These are phyloP conservation scores for Prunus dulcis DNA, from an alignment of 306 rosid genomes.

Conservation along the genomic window DNA sequence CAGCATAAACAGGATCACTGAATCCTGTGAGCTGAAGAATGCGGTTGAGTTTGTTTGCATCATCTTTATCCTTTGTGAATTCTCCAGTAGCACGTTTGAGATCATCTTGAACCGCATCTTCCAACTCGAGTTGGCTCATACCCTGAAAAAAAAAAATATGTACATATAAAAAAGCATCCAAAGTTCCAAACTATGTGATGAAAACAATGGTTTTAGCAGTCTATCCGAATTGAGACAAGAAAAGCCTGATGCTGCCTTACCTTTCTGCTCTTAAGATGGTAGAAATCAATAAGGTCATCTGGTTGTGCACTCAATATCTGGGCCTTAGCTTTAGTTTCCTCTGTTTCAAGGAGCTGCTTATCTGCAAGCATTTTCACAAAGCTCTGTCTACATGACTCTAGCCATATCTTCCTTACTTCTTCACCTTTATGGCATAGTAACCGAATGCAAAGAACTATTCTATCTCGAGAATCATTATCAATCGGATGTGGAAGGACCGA, in stretches of 20 bases:
- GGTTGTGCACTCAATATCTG: slow-evolving; percentile 91
- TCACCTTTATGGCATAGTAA: slow-evolving; percentile 75
- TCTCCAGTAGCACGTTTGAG: slow-evolving; percentile 99
- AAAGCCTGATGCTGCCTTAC: slow-evolving; percentile 36
- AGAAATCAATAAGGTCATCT: slow-evolving; percentile 95
- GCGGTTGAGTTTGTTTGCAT: slow-evolving; percentile 89
- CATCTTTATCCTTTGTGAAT: slow-evolving; percentile 86
- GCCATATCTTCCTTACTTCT: slow-evolving; percentile 78
- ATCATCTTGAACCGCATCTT: slow-evolving; percentile 98
- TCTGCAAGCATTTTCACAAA: slow-evolving; percentile 95
- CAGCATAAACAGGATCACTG: slow-evolving; percentile 99
- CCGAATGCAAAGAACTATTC: slow-evolving; percentile 79
- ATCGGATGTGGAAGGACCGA: slow-evolving; percentile 85
- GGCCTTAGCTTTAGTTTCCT: slow-evolving; percentile 82
- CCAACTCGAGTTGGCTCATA: slow-evolving; percentile 99
- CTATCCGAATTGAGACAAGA: slow-evolving; percentile 4
- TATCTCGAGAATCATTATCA: slow-evolving; percentile 81
- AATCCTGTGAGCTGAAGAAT: slow-evolving; percentile 99
- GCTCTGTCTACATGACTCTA: slow-evolving; percentile 86
- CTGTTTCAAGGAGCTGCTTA: slow-evolving; percentile 80
- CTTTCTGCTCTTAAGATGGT: slow-evolving; percentile 98
- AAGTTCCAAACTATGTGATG: not conserved
- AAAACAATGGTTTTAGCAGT: not conserved
- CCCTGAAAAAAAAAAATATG: slow-evolving; percentile 50
- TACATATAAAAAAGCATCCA: not conserved